A percentile compares a stretch with the other conserved stretches of the same genome.
Conservation (phyloP, 2,329 filamentous ascomycete species). For the Alternaria sp. region DNA sequence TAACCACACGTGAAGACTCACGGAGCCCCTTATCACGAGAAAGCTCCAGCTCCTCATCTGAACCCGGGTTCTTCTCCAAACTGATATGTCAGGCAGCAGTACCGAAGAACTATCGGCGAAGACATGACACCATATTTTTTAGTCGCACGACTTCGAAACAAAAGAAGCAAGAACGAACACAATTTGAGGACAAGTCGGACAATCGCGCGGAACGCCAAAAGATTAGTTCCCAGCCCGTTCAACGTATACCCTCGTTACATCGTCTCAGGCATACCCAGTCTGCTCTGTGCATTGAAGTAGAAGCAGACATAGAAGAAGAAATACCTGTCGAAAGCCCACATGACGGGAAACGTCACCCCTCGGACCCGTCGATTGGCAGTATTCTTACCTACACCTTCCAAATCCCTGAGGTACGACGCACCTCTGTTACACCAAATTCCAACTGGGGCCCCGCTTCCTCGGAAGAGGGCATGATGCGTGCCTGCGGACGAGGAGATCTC, state of each 20-base stretch:
- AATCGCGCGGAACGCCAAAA: neutral
- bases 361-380: constrained; percentile 19
- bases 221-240: constrained; percentile 1
- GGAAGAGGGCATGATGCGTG: neutral
- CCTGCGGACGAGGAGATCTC: constrained; percentile 13
- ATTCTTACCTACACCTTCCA: constrained; percentile 10
- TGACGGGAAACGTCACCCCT: constrained; percentile 7
- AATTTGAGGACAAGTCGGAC: neutral
- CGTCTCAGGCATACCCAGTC: constrained; percentile 15
- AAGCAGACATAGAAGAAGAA: neutral
- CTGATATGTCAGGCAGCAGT: constrained; percentile 19
- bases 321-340: neutral
- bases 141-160: neutral
- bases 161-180: neutral
- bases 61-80: constrained; percentile 13
- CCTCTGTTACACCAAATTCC: constrained; percentile 1
- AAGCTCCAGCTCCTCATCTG: constrained; percentile 11
- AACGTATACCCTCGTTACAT: constrained; percentile 15
- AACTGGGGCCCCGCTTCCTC: neutral
- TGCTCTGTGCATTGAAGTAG: constrained; percentile 1
- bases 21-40: neutral
- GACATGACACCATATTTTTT: constrained; percentile 8
- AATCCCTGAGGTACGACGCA: constrained; percentile 9
- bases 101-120: constrained; percentile 7
- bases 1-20: neutral